Conservation (phyloP, 179 eudicot species). For the Beta lomatogona region DNA sequence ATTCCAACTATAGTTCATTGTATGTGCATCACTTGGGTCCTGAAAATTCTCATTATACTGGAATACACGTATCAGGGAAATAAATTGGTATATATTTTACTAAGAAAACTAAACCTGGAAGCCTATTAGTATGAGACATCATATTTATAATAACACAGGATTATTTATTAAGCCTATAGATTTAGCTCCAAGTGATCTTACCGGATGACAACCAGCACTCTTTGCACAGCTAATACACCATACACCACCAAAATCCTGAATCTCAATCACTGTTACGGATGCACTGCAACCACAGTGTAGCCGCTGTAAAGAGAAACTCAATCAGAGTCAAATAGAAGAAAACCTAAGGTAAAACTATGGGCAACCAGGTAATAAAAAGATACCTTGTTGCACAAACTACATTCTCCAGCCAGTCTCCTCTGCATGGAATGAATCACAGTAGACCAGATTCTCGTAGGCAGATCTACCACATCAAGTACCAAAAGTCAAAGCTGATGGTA, state of each 20-base stretch:
- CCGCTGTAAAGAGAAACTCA: slow-evolving; percentile 33
- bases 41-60: not conserved
- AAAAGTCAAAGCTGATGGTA: not conserved
- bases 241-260: slow-evolving; percentile 55
- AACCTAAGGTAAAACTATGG: not conserved
- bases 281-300: slow-evolving; percentile 63
- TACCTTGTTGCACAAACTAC: slow-evolving; percentile 59
- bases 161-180: not conserved
- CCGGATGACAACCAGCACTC: slow-evolving; percentile 40
- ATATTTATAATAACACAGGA: not conserved
- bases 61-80: not conserved
- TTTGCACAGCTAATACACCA: slow-evolving; percentile 47
- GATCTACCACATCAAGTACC: slow-evolving; percentile 34
- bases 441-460: slow-evolving; percentile 40
- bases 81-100: slow-evolving; percentile 4
- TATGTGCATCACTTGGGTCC: not conserved
- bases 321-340: not conserved
- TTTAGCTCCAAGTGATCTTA: slow-evolving; percentile 22
- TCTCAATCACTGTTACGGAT: slow-evolving; percentile 38
- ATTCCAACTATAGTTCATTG: not conserved
- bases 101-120: not conserved
- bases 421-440: slow-evolving; percentile 45
- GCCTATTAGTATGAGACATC: not conserved
- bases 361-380: not conserved
- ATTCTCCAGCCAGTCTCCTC: slow-evolving; percentile 57